Evolutionary conservation across 306 rosid genomes (phyloP).

Genomic region (Pterocarpus santalinus): DNA sequence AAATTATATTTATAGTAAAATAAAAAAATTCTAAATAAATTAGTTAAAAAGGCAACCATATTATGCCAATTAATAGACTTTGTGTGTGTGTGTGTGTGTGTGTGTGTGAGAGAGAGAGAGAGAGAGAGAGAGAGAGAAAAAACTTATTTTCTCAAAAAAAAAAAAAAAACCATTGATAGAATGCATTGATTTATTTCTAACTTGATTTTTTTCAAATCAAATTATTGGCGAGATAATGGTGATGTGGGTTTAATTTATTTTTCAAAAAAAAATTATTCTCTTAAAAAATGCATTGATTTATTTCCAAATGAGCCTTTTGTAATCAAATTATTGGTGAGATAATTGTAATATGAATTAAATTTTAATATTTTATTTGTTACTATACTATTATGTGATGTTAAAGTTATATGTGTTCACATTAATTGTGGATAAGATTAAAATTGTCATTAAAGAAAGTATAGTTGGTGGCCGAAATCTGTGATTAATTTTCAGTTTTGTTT

Average conservation of each 20-base stretch:
- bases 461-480: constrained; percentile 30
- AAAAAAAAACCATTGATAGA: background rate
- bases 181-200: background rate
- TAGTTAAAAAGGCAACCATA: background rate
- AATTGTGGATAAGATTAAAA: background rate
- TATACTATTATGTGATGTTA: no score
- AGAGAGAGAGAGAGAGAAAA: no score
- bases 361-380: background rate
- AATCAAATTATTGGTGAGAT: no score
- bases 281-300: no score
- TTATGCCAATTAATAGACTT: no score
- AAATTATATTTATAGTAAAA: background rate
- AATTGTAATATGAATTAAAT: no score
- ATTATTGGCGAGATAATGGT: background rate
- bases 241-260: background rate
- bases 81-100: no score
- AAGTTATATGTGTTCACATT: background rate
- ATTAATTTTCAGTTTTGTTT: background rate
- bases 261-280: no score
- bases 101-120: no score
- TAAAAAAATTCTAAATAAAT: background rate
- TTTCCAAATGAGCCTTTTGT: no score
- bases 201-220: background rate
- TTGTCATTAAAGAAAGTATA: background rate
- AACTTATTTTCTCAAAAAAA: background rate